A percentile compares a stretch with the other conserved stretches of the same genome.
Evolutionary conservation across 805 yeast species (phyloP).

Genomic region (Pichia thaimueangensis): DNA sequence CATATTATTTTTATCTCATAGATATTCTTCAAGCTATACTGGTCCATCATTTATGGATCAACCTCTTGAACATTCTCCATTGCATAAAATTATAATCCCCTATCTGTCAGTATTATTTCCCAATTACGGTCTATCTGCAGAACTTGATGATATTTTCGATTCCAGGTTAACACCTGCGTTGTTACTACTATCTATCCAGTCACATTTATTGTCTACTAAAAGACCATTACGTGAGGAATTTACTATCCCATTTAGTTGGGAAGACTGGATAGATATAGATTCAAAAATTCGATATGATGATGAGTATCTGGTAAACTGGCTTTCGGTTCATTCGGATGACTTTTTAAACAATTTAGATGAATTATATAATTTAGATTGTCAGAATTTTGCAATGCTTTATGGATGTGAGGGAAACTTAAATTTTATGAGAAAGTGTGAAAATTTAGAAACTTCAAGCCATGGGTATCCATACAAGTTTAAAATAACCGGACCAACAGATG

Average conservation of each 20-base stretch:
- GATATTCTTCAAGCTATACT: too few species aligned
- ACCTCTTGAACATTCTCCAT: slow-evolving; percentile 1
- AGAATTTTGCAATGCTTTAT: slow-evolving; percentile 14
- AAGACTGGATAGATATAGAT: slow-evolving; percentile 27
- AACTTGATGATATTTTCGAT: slow-evolving; percentile 11
- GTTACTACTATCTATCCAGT: slow-evolving; percentile 12
- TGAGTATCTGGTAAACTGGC: slow-evolving; percentile 16
- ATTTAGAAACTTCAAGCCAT: not conserved
- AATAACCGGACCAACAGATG: slow-evolving; percentile 21
- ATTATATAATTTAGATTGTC: slow-evolving; percentile 7
- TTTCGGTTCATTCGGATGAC: slow-evolving; percentile 9
- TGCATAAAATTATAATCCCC: slow-evolving; percentile 14
- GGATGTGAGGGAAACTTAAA: slow-evolving; percentile 20
- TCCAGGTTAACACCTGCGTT: slow-evolving; percentile 15
- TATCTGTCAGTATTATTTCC: slow-evolving; percentile 10
- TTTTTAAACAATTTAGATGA: slow-evolving; percentile 7
- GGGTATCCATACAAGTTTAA: slow-evolving; percentile 20
- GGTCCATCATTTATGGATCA: slow-evolving; percentile 4
- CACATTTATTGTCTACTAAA: slow-evolving; percentile 3
- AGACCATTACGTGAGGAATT: slow-evolving; percentile 12
- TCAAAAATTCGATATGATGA: slow-evolving; percentile 19
- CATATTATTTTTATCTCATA: not conserved
- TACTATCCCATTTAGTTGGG: slow-evolving; percentile 26
- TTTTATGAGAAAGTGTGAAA: slow-evolving; percentile 5
- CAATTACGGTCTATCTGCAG: not conserved